A percentile compares a stretch with the other conserved stretches of the same genome.
These are phyloP conservation scores for Nitzschia putrida DNA, from an alignment of 108 stramenopile species.

Conservation along the genomic window DNA sequence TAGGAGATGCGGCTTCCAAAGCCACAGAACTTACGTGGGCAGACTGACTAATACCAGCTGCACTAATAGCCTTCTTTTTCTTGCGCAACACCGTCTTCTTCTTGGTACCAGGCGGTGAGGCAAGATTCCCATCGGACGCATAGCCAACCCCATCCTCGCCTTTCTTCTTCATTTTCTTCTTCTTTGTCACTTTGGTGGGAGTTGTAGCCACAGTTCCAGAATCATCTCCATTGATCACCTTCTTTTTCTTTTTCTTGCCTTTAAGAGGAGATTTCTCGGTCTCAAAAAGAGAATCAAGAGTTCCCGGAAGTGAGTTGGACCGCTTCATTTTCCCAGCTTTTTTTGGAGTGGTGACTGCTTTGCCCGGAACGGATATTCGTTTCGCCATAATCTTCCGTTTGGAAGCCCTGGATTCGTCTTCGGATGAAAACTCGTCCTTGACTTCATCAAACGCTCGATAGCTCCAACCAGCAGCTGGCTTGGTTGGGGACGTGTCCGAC, in stretches of 20 bases:
- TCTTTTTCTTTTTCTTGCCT: no score
- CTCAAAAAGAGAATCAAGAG: no score
- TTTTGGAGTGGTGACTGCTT: background rate
- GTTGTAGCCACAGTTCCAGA: background rate
- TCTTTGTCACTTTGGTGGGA: background rate
- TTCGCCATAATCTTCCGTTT: background rate
- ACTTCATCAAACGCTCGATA: background rate
- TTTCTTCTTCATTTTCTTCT: conserved; percentile 14
- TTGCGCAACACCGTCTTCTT: background rate
- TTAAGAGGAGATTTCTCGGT: no score
- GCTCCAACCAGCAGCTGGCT: background rate
- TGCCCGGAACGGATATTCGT: background rate
- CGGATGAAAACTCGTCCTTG: conserved; percentile 1
- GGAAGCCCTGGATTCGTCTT: background rate
- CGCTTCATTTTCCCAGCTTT: no score
- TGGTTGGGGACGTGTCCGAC: background rate
- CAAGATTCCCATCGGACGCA: no score
- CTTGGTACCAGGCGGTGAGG: background rate
- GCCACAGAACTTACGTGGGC: no score
- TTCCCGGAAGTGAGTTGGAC: no score
- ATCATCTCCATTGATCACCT: no score
- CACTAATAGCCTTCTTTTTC: background rate
- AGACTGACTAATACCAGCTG: no score
- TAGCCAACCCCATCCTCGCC: background rate
- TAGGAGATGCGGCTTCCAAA: no score